phyloP scores from a whole-genome alignment of 352 stramenopile genomes.

The Stephanocyclus meneghinianus region DNA sequence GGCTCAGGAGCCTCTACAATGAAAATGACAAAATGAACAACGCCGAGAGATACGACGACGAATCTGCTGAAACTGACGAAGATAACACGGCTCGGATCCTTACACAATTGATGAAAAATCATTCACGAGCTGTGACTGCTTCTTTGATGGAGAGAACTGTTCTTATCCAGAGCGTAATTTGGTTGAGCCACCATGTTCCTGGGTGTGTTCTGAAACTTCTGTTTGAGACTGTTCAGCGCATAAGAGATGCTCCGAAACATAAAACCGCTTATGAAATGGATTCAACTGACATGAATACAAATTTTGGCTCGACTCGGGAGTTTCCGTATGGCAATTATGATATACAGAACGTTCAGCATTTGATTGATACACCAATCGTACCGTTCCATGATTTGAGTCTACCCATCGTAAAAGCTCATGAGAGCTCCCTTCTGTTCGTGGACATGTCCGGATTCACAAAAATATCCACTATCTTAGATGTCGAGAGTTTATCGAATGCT shows the following conservation, averaged over 20 bases:
- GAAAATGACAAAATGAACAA: neutral
- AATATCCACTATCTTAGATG: slow-evolving; percentile 62
- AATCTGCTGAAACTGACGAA: slow-evolving; percentile 20
- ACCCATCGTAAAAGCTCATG: slow-evolving; percentile 38
- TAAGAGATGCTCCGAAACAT: neutral
- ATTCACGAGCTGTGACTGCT: slow-evolving; percentile 33
- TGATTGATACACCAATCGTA: neutral
- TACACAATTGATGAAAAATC: slow-evolving; percentile 46
- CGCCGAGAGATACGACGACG: neutral
- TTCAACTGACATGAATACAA: neutral
- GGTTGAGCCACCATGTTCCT: slow-evolving; percentile 67
- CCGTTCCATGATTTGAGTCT: slow-evolving; percentile 18
- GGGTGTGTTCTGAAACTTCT: slow-evolving; percentile 56
- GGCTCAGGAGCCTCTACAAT: neutral
- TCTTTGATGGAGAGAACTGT: slow-evolving; percentile 51
- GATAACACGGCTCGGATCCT: slow-evolving; percentile 58
- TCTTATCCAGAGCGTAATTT: slow-evolving; percentile 63
- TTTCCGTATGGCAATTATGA: neutral
- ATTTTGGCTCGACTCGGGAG: neutral
- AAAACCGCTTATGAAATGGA: neutral
- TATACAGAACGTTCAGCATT: neutral
- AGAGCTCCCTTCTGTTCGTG: slow-evolving; percentile 67
- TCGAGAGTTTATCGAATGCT: slow-evolving; percentile 65
- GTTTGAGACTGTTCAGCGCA: slow-evolving; percentile 32
- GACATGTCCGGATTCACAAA: slow-evolving; percentile 79